Evolutionary conservation across 805 yeast species (phyloP), one percentile per base, ranked within the genome.

Genomic region (Saturnispora gosingensis): DNA sequence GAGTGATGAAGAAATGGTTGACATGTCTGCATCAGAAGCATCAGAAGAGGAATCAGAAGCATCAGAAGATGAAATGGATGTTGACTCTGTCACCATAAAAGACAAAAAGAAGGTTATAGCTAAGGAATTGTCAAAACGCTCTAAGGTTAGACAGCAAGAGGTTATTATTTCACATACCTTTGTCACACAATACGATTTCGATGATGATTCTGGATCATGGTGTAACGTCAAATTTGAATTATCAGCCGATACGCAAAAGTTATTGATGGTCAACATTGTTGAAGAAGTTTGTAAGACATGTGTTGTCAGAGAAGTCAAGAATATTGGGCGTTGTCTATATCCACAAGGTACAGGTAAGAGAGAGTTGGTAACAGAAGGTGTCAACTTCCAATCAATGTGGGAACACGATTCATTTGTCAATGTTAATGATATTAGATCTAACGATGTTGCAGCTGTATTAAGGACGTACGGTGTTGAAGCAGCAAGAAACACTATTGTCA

Each of bases 381-480:
- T 93, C 48, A 93, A 93, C 72, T 93, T 93, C 81, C 77, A 76
- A 64, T 95, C 97, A 48, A 88, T 93, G 95, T 93, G 99, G 98
- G 96, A 88, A 50, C 96, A 91, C 70, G 91, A 88, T 58, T 89
- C 86, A 57, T 89, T 93, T 69, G 79, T 93, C 59, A 85, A 90
- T 62, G 96, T 91, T 56, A 86, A 93, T 66, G 84, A 83, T 53
- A 87, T 93, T 61, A 77, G 85, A 1, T 89, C 97, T 8, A 93
- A 93, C 75, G 99, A 93, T 71, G 83, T 93, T 58, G 82, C 87
- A 39, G 88, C 97, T 16, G 96, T 93, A 3, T 75, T 95, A 62
- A 78, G 75, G 58, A 88, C 95, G 0, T 93, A 93, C 63, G 99
- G 99, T 68, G 99, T 91, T 49, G 99, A 95, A 72, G 99, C 99